Evolutionary conservation across 768 basidiomycete species (phyloP).

Genomic region (Lentinus brumalis): DNA sequence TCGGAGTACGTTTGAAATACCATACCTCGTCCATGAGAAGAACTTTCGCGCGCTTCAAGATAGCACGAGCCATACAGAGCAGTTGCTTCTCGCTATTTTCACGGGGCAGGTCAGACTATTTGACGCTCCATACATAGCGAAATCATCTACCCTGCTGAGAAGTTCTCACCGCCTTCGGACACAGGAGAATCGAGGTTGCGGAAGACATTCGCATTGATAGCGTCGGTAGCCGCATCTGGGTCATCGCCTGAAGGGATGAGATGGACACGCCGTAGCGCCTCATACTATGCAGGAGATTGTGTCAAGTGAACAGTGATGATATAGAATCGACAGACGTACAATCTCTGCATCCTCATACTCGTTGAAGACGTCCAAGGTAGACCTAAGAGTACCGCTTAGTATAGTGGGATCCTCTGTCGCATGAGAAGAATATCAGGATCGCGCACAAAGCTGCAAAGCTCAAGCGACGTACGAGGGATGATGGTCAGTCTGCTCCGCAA

Average conservation of each 20-base stretch:
- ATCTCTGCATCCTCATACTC: slow-evolving; percentile 87
- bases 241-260: slow-evolving; percentile 62
- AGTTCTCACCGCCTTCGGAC: slow-evolving; percentile 87
- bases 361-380: slow-evolving; percentile 82
- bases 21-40: slow-evolving; percentile 81
- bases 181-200: slow-evolving; percentile 73
- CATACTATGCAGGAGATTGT: slow-evolving; percentile 50
- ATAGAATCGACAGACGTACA: slow-evolving; percentile 42
- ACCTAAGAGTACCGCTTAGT: slow-evolving; percentile 77
- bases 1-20: too few species aligned
- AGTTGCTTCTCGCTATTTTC: slow-evolving; percentile 69
- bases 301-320: background rate
- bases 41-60: slow-evolving; percentile 73
- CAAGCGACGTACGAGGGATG: slow-evolving; percentile 59
- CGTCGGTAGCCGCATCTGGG: slow-evolving; percentile 42
- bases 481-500: slow-evolving; percentile 77
- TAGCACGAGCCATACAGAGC: slow-evolving; percentile 84
- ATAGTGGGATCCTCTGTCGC: slow-evolving; percentile 84
- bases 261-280: slow-evolving; percentile 80
- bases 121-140: background rate
- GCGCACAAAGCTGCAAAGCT: background rate
- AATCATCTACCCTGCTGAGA: slow-evolving; percentile 68
- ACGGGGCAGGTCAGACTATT: background rate
- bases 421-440: background rate
- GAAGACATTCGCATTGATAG: slow-evolving; percentile 73